Conservation (phyloP, 345 rosid genomes). For the Xanthoceras sorbifolium region DNA sequence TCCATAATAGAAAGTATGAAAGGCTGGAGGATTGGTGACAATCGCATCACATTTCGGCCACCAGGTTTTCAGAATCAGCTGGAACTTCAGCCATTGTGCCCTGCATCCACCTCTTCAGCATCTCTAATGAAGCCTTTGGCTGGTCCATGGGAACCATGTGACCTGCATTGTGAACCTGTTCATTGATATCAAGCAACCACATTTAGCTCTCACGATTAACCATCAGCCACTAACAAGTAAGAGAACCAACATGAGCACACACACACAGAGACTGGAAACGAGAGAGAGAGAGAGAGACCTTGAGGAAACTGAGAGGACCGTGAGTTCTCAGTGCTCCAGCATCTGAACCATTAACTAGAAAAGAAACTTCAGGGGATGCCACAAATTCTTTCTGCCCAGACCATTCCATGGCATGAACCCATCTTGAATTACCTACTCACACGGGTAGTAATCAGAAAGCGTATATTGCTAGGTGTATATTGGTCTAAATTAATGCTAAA, state of each 20-base stretch:
- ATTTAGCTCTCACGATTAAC: constrained; percentile 11
- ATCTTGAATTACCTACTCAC: constrained; percentile 83
- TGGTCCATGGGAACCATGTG: constrained; percentile 99
- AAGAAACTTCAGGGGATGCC: constrained; percentile 65
- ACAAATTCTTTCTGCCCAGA: constrained; percentile 72
- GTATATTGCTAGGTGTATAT: neutral
- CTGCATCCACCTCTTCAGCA: constrained; percentile 84
- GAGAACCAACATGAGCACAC: neutral
- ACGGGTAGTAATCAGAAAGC: neutral
- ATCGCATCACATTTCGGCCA: constrained; percentile 80
- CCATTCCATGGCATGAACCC: constrained; percentile 99
- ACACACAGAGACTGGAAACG: neutral
- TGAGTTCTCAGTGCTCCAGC: constrained; percentile 72
- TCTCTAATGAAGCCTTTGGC: constrained; percentile 81
- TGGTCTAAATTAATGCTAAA: neutral
- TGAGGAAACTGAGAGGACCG: constrained; percentile 87
- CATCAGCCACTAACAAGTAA: neutral
- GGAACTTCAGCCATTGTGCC: constrained; percentile 41
- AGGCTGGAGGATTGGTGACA: neutral
- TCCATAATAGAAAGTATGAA: neutral
- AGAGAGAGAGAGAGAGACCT: constrained; percentile 48
- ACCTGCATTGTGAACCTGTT: constrained; percentile 88
- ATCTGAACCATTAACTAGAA: constrained; percentile 70
- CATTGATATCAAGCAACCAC: constrained; percentile 7
- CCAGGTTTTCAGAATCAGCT: constrained; percentile 35